Base-by-base conservation (phyloP, 106 monocot species). In the Hemerocallis citrina region DNA sequence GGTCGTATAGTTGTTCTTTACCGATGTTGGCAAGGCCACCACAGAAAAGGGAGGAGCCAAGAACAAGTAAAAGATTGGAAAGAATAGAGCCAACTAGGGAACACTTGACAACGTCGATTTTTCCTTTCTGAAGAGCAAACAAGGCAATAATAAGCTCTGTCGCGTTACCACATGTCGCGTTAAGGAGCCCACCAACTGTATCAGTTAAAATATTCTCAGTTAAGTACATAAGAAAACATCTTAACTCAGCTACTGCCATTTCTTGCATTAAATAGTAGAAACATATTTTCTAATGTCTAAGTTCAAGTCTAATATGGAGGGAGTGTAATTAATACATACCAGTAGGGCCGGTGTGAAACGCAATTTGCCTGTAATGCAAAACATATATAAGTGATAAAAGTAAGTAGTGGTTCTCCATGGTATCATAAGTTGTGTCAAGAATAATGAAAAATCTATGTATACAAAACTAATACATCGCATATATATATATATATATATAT, bases 31-130 rank as follows among this genome's bases (percentile, higher is more conserved):
- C 81, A 34, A 92, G 34, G 10, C 91, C 83, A 0, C 91, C 91
- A 35, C 79, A 73, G 57, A 92, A 66, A 38, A 92, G 76, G 15
- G 91, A 86, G 52, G 80, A 69, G 38, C 91, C 91, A 6, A 92
- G 79, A 21, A 92, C 91, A 43, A 92, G 91, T n/a, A 92, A 76
- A 20, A 92, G 83, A 68, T 92, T 92, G 47, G 91, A 92, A 13
- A 92, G 83, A 27, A 92, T 55, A 9, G 86, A 92, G 10, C 91
- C 91, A 16, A 86, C 56, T 27, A 92, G 69, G 27, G 91, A 86
- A 50, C 62, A 83, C 67, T 92, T 92, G 35, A 92, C 86, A 58
- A 92, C 79, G 5, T 77, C 72, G 14, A 92, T 80, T 64, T 83
- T 72, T 0, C 82, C 77, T 25, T 58, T 32, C 23, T 45, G 15